A percentile compares a stretch with the other conserved stretches of the same genome.
phyloP scores from a whole-genome alignment of 2,329 filamentous ascomycete genomes.

The Epichloe sp. region DNA sequence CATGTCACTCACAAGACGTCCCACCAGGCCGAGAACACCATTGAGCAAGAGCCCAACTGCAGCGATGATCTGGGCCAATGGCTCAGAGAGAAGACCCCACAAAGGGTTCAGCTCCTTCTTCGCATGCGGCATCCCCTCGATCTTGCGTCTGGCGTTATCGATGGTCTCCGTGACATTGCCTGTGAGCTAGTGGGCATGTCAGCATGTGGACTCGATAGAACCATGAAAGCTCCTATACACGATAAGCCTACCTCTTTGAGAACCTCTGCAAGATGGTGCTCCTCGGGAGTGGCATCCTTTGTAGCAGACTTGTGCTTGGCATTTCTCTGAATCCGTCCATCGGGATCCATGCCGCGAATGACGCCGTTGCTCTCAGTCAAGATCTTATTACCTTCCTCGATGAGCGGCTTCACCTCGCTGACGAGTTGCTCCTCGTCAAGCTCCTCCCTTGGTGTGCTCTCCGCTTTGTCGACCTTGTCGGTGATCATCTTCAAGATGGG shows the following conservation, averaged over 20 bases:
- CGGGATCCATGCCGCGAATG: slow-evolving; percentile 78
- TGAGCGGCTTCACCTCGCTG: slow-evolving; percentile 71
- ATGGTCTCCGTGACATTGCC: slow-evolving; percentile 70
- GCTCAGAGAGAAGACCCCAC: slow-evolving; percentile 71
- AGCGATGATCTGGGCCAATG: slow-evolving; percentile 80
- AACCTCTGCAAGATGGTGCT: slow-evolving; percentile 70
- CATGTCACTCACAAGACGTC: slow-evolving; percentile 45
- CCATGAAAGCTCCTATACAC: too few species aligned
- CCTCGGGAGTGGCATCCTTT: slow-evolving; percentile 54
- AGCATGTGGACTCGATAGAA: too few species aligned
- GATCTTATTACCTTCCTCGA: slow-evolving; percentile 74
- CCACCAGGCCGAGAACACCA: slow-evolving; percentile 76
- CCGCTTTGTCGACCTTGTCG: slow-evolving; percentile 68
- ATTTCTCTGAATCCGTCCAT: slow-evolving; percentile 71
- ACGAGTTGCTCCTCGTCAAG: slow-evolving; percentile 84
- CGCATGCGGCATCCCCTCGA: slow-evolving; percentile 82
- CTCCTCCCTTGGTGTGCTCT: slow-evolving; percentile 72
- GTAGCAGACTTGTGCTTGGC: slow-evolving; percentile 70
- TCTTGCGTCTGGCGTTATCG: slow-evolving; percentile 77
- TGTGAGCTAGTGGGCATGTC: slow-evolving; percentile 40
- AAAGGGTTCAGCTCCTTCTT: slow-evolving; percentile 92
- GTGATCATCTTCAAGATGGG: slow-evolving; percentile 80
- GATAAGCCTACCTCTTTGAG: slow-evolving; percentile 52
- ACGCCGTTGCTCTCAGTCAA: slow-evolving; percentile 76
- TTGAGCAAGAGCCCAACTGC: slow-evolving; percentile 72